These are phyloP conservation scores for Chytridiales sp. DNA, from an alignment of 371 early-diverging fungal genomes.

Conservation along the genomic window DNA sequence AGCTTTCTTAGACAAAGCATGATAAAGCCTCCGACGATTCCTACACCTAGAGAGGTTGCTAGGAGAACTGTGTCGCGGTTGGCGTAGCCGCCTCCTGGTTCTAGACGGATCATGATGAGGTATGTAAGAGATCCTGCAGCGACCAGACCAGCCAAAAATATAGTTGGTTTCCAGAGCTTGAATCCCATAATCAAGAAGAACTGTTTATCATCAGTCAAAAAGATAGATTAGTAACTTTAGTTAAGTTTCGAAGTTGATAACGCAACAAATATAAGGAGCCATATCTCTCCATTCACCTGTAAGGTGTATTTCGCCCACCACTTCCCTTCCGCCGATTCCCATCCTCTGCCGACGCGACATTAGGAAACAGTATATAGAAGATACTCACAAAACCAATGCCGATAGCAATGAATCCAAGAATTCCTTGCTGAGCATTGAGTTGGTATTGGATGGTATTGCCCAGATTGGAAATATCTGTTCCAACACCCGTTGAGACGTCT, in stretches of 20 bases:
- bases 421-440: conserved; percentile 19
- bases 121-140: conserved; percentile 49
- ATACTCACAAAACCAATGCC: conserved; percentile 15
- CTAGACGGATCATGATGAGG: conserved; percentile 55
- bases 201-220: too few relatives aligned
- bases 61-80: conserved; percentile 44
- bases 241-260: too few relatives aligned
- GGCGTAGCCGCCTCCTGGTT: conserved; percentile 48
- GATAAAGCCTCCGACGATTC: conserved; percentile 51
- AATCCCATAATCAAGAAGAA: conserved; percentile 64
- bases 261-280: too few relatives aligned
- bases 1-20: conserved; percentile 42
- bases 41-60: conserved; percentile 40
- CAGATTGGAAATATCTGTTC: too few relatives aligned
- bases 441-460: too few relatives aligned
- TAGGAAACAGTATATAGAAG: too few relatives aligned
- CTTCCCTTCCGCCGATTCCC: too few relatives aligned
- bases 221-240: too few relatives aligned
- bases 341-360: too few relatives aligned
- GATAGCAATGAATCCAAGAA: conserved; percentile 17
- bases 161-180: conserved; percentile 52
- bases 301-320: too few relatives aligned
- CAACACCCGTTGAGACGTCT: too few relatives aligned
- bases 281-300: too few relatives aligned
- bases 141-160: conserved; percentile 57